A percentile compares a stretch with the other conserved stretches of the same genome.
Evolutionary conservation across 305 asterid species (phyloP).

Genomic region (Solanum hybrid): DNA sequence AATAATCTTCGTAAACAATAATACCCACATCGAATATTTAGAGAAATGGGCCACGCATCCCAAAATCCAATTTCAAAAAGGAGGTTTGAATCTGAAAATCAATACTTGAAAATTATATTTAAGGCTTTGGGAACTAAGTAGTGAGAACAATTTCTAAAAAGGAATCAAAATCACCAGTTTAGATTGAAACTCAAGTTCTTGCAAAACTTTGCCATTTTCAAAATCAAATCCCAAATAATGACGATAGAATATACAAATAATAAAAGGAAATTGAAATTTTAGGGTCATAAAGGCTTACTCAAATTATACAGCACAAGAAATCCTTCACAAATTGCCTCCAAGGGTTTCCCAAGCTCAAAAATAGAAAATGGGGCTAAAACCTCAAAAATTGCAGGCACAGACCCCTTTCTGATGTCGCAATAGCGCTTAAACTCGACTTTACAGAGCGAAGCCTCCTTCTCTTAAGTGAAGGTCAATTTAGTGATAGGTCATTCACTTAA

Average conservation of each 20-base stretch:
- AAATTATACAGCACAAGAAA: too few species aligned
- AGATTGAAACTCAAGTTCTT: neutral
- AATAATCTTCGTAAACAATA: too few species aligned
- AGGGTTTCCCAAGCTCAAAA: neutral
- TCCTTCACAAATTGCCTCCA: too few species aligned
- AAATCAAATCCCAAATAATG: neutral
- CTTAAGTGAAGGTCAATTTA: too few species aligned
- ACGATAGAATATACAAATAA: too few species aligned
- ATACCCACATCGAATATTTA: neutral
- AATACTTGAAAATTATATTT: too few species aligned
- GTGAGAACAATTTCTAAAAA: neutral
- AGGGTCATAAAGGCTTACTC: neutral
- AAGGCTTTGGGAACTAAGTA: neutral
- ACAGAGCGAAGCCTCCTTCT: too few species aligned
- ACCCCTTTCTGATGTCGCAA: too few species aligned
- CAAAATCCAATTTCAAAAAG: neutral
- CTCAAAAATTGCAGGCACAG: neutral
- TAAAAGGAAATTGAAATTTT: neutral
- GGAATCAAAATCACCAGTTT: neutral
- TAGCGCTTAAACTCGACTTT: too few species aligned
- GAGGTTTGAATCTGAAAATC: neutral
- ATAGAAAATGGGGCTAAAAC: neutral
- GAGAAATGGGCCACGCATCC: neutral
- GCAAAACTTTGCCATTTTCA: neutral
- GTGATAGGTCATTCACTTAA: too few species aligned